Conservation (phyloP, 1,139 yeast species). For the Debaryomyces sp. region DNA sequence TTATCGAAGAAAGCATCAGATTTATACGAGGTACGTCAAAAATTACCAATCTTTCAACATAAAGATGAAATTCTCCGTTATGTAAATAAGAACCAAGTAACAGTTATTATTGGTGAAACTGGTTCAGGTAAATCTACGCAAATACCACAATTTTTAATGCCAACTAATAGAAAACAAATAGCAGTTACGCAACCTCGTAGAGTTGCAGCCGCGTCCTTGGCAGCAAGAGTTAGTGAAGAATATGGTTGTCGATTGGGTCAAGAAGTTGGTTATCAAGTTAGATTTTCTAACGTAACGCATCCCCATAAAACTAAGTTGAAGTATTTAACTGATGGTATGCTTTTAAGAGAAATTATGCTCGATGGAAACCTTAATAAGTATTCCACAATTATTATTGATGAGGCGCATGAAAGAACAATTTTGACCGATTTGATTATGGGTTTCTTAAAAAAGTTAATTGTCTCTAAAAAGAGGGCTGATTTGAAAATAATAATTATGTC, state of each 20-base stretch:
- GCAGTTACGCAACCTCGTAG: conserved; percentile 98
- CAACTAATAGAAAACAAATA: conserved; percentile 53
- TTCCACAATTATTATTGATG: conserved; percentile 84
- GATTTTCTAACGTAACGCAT: conserved; percentile 58
- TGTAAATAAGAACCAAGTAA: conserved; percentile 60
- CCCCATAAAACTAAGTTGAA: conserved; percentile 63
- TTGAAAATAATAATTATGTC: conserved; percentile 79
- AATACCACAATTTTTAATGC: conserved; percentile 85
- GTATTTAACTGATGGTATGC: conserved; percentile 97
- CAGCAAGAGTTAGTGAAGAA: conserved; percentile 91
- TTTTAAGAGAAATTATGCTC: conserved; percentile 84
- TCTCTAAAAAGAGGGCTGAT: conserved; percentile 50
- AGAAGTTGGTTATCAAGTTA: conserved; percentile 91
- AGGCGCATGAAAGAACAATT: conserved; percentile 96
- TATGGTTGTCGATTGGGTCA: conserved; percentile 75
- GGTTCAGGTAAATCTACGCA: conserved; percentile 99
- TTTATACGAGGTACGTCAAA: conserved; percentile 54
- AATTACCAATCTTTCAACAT: conserved; percentile 78
- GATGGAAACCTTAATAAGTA: conserved; percentile 67
- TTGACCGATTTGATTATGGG: conserved; percentile 90
- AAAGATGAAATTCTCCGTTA: conserved; percentile 62
- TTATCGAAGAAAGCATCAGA: conserved; percentile 46
- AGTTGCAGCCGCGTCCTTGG: conserved; percentile 95
- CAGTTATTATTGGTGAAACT: conserved; percentile 90
- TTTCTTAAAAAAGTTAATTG: conserved; percentile 68